Conservation (phyloP, 176 grass and related monocot species). For the Triticum turgidum region DNA sequence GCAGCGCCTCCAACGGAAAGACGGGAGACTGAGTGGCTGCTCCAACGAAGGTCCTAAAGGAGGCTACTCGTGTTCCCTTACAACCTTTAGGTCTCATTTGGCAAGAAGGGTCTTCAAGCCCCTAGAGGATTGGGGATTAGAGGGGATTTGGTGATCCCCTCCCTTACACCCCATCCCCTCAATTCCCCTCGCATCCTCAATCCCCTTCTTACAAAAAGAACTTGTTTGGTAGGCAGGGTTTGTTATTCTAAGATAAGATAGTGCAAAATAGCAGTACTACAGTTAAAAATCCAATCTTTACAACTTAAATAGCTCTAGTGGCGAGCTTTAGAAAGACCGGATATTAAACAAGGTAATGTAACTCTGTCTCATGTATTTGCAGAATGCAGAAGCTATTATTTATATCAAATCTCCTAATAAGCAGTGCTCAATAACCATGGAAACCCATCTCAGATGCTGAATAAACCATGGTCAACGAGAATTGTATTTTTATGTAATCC, state of each 20-base stretch:
- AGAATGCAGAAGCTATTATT: background rate
- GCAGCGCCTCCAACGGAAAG: too few species aligned
- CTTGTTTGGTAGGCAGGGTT: background rate
- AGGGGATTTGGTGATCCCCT: too few species aligned
- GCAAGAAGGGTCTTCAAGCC: too few species aligned
- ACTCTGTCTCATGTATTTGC: background rate
- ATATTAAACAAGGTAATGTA: background rate
- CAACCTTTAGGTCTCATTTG: too few species aligned
- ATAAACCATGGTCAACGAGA: background rate
- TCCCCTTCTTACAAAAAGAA: background rate
- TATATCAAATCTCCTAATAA: background rate
- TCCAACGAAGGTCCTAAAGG: too few species aligned
- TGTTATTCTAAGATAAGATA: background rate
- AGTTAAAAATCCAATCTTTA: background rate
- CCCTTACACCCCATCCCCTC: background rate
- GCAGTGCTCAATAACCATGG: background rate
- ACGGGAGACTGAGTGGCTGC: too few species aligned
- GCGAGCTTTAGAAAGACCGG: background rate
- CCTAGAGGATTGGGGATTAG: too few species aligned
- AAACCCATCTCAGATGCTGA: background rate
- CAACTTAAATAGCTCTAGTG: background rate
- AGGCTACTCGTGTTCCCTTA: too few species aligned
- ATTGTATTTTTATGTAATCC: background rate
- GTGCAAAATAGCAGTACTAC: background rate
- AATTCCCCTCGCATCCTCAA: background rate